A percentile compares a stretch with the other conserved stretches of the same genome.
phyloP scores from a whole-genome alignment of 129 eudicot species.

The Artemisia annua region DNA sequence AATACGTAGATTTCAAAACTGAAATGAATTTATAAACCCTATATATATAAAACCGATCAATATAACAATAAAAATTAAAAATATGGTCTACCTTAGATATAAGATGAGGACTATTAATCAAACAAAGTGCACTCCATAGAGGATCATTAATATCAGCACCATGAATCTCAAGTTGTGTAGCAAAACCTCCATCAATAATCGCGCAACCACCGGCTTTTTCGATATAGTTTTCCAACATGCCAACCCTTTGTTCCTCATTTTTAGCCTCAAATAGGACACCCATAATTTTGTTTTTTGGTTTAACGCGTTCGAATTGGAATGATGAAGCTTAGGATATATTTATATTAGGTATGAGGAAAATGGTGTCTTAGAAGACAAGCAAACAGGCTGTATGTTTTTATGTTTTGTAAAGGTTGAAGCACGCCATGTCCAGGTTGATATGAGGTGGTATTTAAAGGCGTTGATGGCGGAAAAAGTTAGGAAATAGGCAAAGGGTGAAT shows the following conservation, averaged over 20 bases:
- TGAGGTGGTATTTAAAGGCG: slow-evolving; percentile 27
- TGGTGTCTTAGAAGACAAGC: background rate
- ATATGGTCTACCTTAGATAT: slow-evolving; percentile 44
- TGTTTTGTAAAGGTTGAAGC: background rate
- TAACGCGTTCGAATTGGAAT: background rate
- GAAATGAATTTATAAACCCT: too few species aligned
- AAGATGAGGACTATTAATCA: slow-evolving; percentile 72
- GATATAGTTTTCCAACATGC: slow-evolving; percentile 55
- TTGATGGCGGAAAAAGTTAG: slow-evolving; percentile 25
- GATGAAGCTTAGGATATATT: background rate
- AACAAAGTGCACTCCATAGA: slow-evolving; percentile 81
- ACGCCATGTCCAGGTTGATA: background rate
- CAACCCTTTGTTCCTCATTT: slow-evolving; percentile 15
- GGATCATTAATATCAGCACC: slow-evolving; percentile 86
- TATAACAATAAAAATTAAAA: background rate
- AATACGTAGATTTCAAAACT: background rate
- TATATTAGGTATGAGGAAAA: background rate
- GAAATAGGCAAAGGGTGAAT: slow-evolving; percentile 24
- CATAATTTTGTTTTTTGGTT: background rate
- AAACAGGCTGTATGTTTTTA: slow-evolving; percentile 25
- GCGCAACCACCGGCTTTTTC: slow-evolving; percentile 83
- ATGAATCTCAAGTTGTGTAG: slow-evolving; percentile 78
- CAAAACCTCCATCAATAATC: slow-evolving; percentile 80
- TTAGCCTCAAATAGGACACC: slow-evolving; percentile 26
- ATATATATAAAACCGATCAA: background rate